These are phyloP conservation scores for Botrytis porri DNA, from an alignment of 2,329 filamentous ascomycete genomes.

Conservation along the genomic window DNA sequence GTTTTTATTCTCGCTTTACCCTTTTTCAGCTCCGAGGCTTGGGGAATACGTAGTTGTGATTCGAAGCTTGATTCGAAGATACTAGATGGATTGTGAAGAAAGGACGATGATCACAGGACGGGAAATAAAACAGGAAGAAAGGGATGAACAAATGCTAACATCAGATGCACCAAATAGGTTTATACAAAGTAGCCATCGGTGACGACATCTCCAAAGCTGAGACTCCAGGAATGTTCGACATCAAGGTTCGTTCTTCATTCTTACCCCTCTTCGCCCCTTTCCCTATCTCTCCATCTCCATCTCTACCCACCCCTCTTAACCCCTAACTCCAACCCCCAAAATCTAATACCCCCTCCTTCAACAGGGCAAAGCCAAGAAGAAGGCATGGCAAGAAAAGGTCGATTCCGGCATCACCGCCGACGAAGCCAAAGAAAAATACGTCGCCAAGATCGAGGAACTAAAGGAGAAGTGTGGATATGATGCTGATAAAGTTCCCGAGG, in stretches of 20 bases:
- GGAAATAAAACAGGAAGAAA: too few species aligned
- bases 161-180: constrained; percentile 41
- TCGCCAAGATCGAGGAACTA: constrained; percentile 67
- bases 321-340: background rate
- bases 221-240: constrained; percentile 65
- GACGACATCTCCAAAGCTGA: constrained; percentile 56
- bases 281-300: fast-evolving
- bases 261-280: background rate
- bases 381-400: constrained; percentile 69
- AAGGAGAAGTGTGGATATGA: constrained; percentile 69
- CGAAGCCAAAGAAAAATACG: constrained; percentile 73
- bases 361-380: constrained; percentile 74
- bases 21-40: background rate
- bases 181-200: constrained; percentile 57
- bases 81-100: background rate
- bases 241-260: constrained; percentile 49
- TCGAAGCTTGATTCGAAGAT: background rate
- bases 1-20: background rate
- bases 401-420: constrained; percentile 59
- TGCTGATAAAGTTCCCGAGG: constrained; percentile 60
- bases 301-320: constrained; percentile 39
- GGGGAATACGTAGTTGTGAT: background rate
- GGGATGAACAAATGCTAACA: background rate
- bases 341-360: background rate
- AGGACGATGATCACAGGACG: too few species aligned